Evolutionary conservation across 2,329 filamentous ascomycete species (phyloP).

Genomic region (Chaetomiaceae sp.): DNA sequence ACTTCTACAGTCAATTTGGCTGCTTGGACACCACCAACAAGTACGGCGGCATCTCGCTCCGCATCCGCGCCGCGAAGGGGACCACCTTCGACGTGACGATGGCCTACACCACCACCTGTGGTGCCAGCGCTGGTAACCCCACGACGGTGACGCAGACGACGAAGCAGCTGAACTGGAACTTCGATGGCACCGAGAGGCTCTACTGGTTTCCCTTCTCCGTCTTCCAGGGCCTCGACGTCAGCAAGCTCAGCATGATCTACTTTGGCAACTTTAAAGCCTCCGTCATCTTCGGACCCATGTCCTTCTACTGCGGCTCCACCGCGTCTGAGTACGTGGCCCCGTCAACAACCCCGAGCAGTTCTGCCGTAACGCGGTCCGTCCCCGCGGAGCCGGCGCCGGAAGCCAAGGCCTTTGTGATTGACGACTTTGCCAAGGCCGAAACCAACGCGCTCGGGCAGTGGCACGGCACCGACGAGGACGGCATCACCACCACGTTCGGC

Average conservation of each 20-base stretch:
- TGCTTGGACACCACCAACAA: slow-evolving; percentile 44
- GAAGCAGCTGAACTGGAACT: slow-evolving; percentile 50
- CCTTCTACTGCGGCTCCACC: slow-evolving; percentile 51
- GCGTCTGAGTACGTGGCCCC: slow-evolving; percentile 44
- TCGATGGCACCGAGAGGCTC: slow-evolving; percentile 54
- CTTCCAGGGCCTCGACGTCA: slow-evolving; percentile 43
- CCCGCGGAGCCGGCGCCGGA: slow-evolving; percentile 33
- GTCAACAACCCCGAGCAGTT: slow-evolving; percentile 34
- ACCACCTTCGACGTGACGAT: slow-evolving; percentile 48
- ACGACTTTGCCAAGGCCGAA: slow-evolving; percentile 48
- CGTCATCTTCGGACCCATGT: slow-evolving; percentile 50
- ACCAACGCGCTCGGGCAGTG: slow-evolving; percentile 57
- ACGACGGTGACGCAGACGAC: slow-evolving; percentile 37
- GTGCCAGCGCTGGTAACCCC: slow-evolving; percentile 30
- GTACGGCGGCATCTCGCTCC: slow-evolving; percentile 51
- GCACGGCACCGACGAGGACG: slow-evolving; percentile 57
- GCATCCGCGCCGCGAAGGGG: slow-evolving; percentile 47
- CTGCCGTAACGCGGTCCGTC: slow-evolving; percentile 30
- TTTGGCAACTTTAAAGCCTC: slow-evolving; percentile 41
- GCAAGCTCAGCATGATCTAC: slow-evolving; percentile 47
- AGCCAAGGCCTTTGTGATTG: slow-evolving; percentile 48
- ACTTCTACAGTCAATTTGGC: slow-evolving; percentile 53
- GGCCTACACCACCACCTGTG: slow-evolving; percentile 41
- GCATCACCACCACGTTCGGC: slow-evolving; percentile 46
- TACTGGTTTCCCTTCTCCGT: slow-evolving; percentile 51